Base-by-base conservation (phyloP, 345 rosid genomes). In the Eucalyptus erythrocorys region DNA sequence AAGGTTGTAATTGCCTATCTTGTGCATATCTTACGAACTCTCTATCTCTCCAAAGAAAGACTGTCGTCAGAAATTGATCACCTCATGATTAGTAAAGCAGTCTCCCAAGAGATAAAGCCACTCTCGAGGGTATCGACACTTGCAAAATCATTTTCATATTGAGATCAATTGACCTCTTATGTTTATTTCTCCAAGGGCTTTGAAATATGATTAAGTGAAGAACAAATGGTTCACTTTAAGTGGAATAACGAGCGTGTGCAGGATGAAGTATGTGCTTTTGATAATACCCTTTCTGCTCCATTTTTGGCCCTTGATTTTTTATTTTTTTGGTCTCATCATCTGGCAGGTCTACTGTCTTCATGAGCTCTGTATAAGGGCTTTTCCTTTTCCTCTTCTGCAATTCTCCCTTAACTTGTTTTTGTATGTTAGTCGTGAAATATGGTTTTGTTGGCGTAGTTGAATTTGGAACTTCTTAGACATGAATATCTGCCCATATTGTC, bases 371-470 rank as follows among this genome's bases (percentile, higher is more conserved):
- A 16, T 24, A 68, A 32, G 40, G 6, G 42, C 80, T 34, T 68
- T 68, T 68, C 42, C 1, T 32, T 68, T 68, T 68, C 24, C 11
- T n/a, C 22, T 68, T 42, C 80, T 68, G 80, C 10, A 32, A 32
- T 68, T 68, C 80, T 32, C 22, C 5, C 80, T 32, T 8, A 68
- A 68, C 79, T 68, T 68, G 40, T 66, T 66, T 64, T 66, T 32
- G 42, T 66, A n/a, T 32, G 79, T 32, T 15, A 66, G 79, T 68
- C 22, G 4, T 68, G 79, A 32, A 66, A 68, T 32, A 48, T 48
- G 50, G 50, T 48, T 13, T 48, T 13, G 0, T 48, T 0, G 50
- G 50, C 50, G 2, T 48, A 2, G 50, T 48, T 48, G 1, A 48
- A 32, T 16, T 66, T 32, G 42, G 42, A 68, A 68, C 40, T 68